Evolutionary conservation across 1,284 basidiomycete genomes (phyloP).

Genomic region (Vanrija humicola): DNA sequence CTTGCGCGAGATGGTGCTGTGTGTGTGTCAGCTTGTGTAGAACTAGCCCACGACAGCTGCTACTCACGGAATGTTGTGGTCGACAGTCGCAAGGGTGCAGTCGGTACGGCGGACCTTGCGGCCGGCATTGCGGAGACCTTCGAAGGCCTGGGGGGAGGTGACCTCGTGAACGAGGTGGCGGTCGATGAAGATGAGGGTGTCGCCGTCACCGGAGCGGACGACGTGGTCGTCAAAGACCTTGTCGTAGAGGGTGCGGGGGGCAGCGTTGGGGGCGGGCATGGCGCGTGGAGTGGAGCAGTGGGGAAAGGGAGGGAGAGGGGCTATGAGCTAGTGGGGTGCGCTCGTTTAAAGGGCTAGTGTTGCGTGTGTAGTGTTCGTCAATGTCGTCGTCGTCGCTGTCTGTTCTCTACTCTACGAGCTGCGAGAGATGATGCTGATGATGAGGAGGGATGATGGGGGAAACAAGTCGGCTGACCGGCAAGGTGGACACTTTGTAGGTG

Average conservation of each 20-base stretch:
- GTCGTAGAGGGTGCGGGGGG: conserved; percentile 82
- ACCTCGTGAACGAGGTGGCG: conserved; percentile 95
- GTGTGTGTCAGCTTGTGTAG: conserved; percentile 1
- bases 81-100: conserved; percentile 90
- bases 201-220: conserved; percentile 73
- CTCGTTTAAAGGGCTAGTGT: too few species aligned
- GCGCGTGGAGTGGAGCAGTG: background rate
- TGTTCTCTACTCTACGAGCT: too few species aligned
- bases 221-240: conserved; percentile 96
- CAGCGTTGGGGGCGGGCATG: conserved; percentile 50
- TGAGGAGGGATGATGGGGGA: too few species aligned
- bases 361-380: too few species aligned
- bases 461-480: too few species aligned
- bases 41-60: background rate
- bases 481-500: too few species aligned
- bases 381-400: too few species aligned
- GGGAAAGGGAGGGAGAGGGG: too few species aligned
- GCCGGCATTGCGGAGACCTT: conserved; percentile 81
- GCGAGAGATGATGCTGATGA: too few species aligned
- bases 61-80: conserved; percentile 92
- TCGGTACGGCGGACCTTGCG: conserved; percentile 83
- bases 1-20: conserved; percentile 83
- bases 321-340: too few species aligned
- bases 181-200: conserved; percentile 89
- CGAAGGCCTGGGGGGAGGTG: conserved; percentile 93